These are phyloP conservation scores for Ligustrum vulgare DNA, from an alignment of 257 asterid species.

Conservation along the genomic window DNA sequence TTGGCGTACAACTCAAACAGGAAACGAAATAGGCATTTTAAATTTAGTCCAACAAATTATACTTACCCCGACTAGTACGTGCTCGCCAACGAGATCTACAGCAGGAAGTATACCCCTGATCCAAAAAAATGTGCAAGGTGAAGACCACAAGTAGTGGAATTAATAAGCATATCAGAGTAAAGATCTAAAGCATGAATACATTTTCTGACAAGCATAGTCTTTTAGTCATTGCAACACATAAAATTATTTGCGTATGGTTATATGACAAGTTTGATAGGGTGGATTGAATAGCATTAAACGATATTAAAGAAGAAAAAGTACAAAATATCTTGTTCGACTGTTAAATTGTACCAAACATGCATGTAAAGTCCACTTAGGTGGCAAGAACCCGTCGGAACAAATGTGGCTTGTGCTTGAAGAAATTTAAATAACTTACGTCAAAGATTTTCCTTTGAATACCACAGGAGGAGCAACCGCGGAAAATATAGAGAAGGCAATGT, in stretches of 20 bases:
- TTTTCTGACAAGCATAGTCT: background rate
- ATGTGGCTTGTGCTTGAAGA: background rate
- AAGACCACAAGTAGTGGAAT: background rate
- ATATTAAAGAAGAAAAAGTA: background rate
- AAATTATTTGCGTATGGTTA: background rate
- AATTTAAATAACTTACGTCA: constrained; percentile 57
- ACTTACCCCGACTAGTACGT: constrained; percentile 88
- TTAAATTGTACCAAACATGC: background rate
- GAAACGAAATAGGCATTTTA: background rate
- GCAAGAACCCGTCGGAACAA: background rate
- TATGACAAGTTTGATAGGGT: background rate
- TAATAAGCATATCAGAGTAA: background rate
- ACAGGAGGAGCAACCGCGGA: constrained; percentile 98
- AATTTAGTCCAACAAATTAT: background rate
- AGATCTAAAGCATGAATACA: background rate
- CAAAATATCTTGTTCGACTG: background rate
- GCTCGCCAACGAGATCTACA: constrained; percentile 74
- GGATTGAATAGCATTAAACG: background rate
- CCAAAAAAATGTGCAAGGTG: background rate
- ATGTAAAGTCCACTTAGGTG: background rate
- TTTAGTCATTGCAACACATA: background rate
- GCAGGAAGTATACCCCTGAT: constrained; percentile 97
- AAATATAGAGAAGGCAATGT: constrained; percentile 79
- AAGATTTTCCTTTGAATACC: constrained; percentile 91
- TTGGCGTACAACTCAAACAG: background rate